phyloP scores from a whole-genome alignment of 257 asterid genomes.

The Capsicum baccatum region DNA sequence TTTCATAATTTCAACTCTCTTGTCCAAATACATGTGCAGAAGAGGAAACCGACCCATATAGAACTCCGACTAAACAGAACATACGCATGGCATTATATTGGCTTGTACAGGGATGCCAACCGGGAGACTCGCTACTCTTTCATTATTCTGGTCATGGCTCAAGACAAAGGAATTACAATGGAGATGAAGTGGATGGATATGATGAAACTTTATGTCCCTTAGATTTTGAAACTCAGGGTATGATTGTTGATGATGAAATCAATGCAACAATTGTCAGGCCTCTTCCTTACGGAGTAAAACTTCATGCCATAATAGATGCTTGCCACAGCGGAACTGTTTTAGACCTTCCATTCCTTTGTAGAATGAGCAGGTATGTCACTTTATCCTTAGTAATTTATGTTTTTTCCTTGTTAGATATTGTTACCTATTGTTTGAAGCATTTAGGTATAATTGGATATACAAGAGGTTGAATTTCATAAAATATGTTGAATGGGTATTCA shows the following conservation, averaged over 20 bases:
- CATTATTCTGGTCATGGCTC: constrained; percentile 99
- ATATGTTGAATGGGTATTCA: constrained; percentile 21
- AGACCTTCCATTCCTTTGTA: constrained; percentile 84
- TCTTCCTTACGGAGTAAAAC: constrained; percentile 89
- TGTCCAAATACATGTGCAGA: constrained; percentile 57
- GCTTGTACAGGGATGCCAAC: constrained; percentile 96
- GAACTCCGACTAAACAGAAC: constrained; percentile 82
- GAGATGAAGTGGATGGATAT: constrained; percentile 95
- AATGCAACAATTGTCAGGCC: constrained; percentile 88
- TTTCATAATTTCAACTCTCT: constrained; percentile 21
- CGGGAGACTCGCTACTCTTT: constrained; percentile 90
- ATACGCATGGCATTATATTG: constrained; percentile 89
- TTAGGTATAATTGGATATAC: background rate
- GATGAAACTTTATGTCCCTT: constrained; percentile 97
- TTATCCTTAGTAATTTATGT: background rate
- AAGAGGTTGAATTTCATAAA: background rate
- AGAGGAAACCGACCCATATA: constrained; percentile 90
- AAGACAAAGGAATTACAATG: constrained; percentile 74
- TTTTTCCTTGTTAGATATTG: background rate
- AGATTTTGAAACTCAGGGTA: constrained; percentile 95
- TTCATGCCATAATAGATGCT: constrained; percentile 91
- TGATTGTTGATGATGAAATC: constrained; percentile 95
- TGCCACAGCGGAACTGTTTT: constrained; percentile 97
- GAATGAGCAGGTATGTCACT: constrained; percentile 77
- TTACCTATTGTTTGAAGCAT: constrained; percentile 8